Evolutionary conservation across 371 early-diverging fungal genomes (phyloP).

Genomic region (Gilbertella persicaria): DNA sequence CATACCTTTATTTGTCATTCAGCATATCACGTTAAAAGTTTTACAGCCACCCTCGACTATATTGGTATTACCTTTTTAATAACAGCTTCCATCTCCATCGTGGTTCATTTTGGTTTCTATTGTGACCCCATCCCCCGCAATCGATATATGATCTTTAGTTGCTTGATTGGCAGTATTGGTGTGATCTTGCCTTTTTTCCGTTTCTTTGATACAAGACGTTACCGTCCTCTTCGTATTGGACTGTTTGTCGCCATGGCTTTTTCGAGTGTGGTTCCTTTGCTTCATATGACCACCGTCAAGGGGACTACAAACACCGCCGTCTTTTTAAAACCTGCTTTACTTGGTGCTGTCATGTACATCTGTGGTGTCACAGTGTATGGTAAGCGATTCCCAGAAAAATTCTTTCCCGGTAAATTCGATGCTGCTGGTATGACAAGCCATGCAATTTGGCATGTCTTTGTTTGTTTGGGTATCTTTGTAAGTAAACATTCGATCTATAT

Average conservation of each 20-base stretch:
- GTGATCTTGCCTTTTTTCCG: conserved; percentile 60
- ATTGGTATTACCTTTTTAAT: conserved; percentile 67
- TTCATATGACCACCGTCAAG: conserved; percentile 51
- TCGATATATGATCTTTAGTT: conserved; percentile 52
- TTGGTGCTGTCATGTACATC: conserved; percentile 56
- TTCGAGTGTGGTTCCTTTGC: conserved; percentile 60
- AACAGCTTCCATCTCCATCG: conserved; percentile 55
- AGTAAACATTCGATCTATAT: conserved; percentile 9
- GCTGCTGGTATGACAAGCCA: conserved; percentile 70
- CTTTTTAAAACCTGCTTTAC: conserved; percentile 55
- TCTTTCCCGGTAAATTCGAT: conserved; percentile 78
- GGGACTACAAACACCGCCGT: conserved; percentile 41
- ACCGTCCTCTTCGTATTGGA: conserved; percentile 60
- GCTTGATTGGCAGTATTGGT: conserved; percentile 60
- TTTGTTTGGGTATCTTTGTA: conserved; percentile 64
- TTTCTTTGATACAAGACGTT: conserved; percentile 56
- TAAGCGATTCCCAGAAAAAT: conserved; percentile 73
- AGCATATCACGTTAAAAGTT: conserved; percentile 48
- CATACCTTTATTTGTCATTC: conserved; percentile 66
- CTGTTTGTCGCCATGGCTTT: conserved; percentile 66
- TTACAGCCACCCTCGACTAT: conserved; percentile 63
- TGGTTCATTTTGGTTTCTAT: conserved; percentile 62
- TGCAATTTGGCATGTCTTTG: conserved; percentile 79
- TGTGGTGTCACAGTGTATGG: conserved; percentile 53
- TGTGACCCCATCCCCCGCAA: conserved; percentile 42